phyloP scores from a whole-genome alignment of 305 asterid genomes.

The Fraxinus floribunda region DNA sequence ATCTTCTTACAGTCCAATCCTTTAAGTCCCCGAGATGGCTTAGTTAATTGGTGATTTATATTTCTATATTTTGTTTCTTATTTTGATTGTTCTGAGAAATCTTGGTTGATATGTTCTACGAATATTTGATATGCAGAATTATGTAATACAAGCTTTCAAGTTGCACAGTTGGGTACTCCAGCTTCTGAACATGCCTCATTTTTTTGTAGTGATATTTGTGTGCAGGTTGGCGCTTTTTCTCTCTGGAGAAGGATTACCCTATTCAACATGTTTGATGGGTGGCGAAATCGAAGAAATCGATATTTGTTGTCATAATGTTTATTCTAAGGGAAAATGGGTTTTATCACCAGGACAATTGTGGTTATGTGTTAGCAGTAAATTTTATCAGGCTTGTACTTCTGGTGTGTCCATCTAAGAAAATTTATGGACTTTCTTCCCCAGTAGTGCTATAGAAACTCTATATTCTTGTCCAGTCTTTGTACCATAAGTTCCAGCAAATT shows the following conservation, averaged over 20 bases:
- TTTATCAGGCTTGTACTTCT: not conserved
- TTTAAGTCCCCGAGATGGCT: not conserved
- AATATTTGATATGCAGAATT: not conserved
- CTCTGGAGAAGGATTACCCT: conserved; percentile 21
- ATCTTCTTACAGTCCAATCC: not conserved
- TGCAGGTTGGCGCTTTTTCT: conserved; percentile 25
- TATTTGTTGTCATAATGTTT: not conserved
- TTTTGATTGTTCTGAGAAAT: not conserved
- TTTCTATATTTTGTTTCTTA: not conserved
- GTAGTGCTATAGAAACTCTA: not conserved
- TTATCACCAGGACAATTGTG: not conserved
- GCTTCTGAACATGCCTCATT: conserved; percentile 12
- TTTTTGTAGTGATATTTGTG: conserved; percentile 24
- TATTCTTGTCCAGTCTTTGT: not conserved
- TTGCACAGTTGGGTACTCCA: conserved; percentile 21
- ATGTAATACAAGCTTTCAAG: not conserved
- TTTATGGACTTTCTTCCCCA: not conserved
- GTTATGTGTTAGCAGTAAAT: not conserved
- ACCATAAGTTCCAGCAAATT: not conserved
- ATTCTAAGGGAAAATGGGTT: not conserved
- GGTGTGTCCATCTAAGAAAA: not conserved
- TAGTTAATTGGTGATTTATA: not conserved
- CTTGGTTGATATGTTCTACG: not conserved
- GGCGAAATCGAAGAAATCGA: not conserved
- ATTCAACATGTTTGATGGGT: not conserved